A percentile compares a stretch with the other conserved stretches of the same genome.
phyloP scores from a whole-genome alignment of 805 yeast genomes.

The Kodamaea lidongshanica region DNA sequence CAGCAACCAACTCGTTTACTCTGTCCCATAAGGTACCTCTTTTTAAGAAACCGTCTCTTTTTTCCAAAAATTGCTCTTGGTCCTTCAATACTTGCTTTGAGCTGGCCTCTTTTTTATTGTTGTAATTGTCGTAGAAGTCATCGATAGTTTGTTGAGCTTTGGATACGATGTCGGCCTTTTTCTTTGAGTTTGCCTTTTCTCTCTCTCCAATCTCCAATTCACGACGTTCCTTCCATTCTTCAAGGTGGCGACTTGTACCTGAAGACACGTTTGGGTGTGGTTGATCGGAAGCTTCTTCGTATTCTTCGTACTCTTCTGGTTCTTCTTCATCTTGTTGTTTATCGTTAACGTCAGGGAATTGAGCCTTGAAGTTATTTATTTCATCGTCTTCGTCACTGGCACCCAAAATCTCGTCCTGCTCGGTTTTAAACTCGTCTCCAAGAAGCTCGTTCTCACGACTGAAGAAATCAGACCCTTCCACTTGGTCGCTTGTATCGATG shows the following conservation, averaged over 20 bases:
- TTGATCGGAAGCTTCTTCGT: constrained; percentile 13
- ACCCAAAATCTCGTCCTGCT: constrained; percentile 47
- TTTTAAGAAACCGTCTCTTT: constrained; percentile 60
- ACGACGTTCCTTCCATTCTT: constrained; percentile 78
- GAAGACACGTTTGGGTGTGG: background rate
- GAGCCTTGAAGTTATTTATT: constrained; percentile 56
- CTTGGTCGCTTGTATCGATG: constrained; percentile 27
- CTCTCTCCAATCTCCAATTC: constrained; percentile 72
- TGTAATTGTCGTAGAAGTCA: constrained; percentile 88
- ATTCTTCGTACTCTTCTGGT: constrained; percentile 30
- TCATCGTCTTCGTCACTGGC: constrained; percentile 33
- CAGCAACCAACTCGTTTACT: constrained; percentile 45
- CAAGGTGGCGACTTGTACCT: constrained; percentile 18
- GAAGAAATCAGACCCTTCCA: constrained; percentile 51
- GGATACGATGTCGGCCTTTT: constrained; percentile 58
- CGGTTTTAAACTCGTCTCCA: constrained; percentile 69
- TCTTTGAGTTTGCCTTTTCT: constrained; percentile 63
- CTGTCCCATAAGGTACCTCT: constrained; percentile 48
- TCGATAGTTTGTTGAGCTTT: constrained; percentile 81
- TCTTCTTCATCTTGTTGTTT: constrained; percentile 11
- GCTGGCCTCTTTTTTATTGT: constrained; percentile 69
- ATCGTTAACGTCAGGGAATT: constrained; percentile 54
- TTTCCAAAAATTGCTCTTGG: constrained; percentile 62
- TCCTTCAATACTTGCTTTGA: constrained; percentile 58
- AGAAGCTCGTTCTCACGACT: constrained; percentile 61